Conservation (phyloP, 2,329 filamentous ascomycete genomes). For the Ophidiomyces ophidiicola region DNA sequence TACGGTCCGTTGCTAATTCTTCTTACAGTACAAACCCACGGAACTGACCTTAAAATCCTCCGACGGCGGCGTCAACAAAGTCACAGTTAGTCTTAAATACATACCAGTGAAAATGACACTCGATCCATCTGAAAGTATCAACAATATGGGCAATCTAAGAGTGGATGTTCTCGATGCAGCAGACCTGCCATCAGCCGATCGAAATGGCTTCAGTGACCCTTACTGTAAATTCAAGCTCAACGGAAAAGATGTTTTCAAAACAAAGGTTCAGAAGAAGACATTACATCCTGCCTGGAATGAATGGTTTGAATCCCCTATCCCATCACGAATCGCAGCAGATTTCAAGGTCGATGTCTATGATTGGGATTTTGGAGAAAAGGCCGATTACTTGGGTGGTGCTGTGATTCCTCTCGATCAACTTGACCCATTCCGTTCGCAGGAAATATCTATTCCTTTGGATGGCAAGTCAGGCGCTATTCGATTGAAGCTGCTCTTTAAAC, state of each 20-base stretch:
- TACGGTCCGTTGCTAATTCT: slow-evolving; percentile 13
- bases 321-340: slow-evolving; percentile 71
- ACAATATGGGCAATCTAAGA: slow-evolving; percentile 91
- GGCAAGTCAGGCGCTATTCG: slow-evolving; percentile 79
- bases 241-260: slow-evolving; percentile 84
- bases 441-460: slow-evolving; percentile 63
- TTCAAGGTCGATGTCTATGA: slow-evolving; percentile 80
- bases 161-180: slow-evolving; percentile 83
- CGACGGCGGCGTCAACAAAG: slow-evolving; percentile 60
- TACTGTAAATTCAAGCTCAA: slow-evolving; percentile 92
- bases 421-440: slow-evolving; percentile 72
- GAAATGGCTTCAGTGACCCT: slow-evolving; percentile 93
- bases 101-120: slow-evolving; percentile 88
- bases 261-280: slow-evolving; percentile 93
- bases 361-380: slow-evolving; percentile 93
- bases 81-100: slow-evolving; percentile 89
- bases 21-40: slow-evolving; percentile 71
- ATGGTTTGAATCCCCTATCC: slow-evolving; percentile 72
- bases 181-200: slow-evolving; percentile 83
- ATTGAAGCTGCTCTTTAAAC: slow-evolving; percentile 79
- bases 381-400: slow-evolving; percentile 73
- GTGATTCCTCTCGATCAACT: slow-evolving; percentile 64
- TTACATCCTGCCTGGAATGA: slow-evolving; percentile 93
- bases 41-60: slow-evolving; percentile 66
- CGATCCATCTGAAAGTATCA: slow-evolving; percentile 91